Base-by-base conservation (phyloP, 2,329 filamentous ascomycete species). In the Claviceps humidiphila region DNA sequence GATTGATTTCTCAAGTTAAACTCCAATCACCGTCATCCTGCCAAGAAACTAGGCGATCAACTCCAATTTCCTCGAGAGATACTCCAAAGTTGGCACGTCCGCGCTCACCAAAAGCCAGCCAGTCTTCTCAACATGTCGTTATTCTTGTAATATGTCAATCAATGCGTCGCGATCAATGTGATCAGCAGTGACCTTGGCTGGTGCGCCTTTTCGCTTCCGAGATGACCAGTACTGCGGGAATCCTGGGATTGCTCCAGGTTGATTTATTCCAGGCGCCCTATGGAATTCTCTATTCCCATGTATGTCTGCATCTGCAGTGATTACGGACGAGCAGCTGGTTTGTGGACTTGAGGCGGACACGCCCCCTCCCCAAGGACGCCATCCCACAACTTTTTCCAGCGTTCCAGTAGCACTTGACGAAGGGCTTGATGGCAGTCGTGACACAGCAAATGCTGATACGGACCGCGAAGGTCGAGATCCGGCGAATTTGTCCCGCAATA, bases 191-290 rank as follows among this genome's bases (percentile, higher is more conserved):
- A 86, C 76, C 54, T 75, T 76, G 39, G 75, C 73, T 2, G 79
- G 76, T 1, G 78, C 70, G 39, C 65, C 72, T 65, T 68, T 77
- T 61, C 66, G 78, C 66, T 68, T 77, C 61, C 67, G 71, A 1
- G 71, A 67, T 2, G 71, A 68, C 66, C 74, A 72, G 58, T 76
- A 80, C 52, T 78, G 73, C 26, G 80, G 74, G 57, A 91, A 85
- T 0, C 87, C 87, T 0, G 85, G 80, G 44, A 93, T 84, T 0
- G 80, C 75, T 0, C 87, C 87, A 1, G 79, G 75, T 63, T 91
- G 87, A 60, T 93, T 93, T 62, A 93, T 88, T 0, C 87, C 87
- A 1, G 85, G 78, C 4, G 77, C 68, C 44, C 87, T 74, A 44
- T 71, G 71, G 38, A 68, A 51, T 11, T 69, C 66, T 52, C 64